Conservation (phyloP, 2,329 filamentous ascomycete genomes). For the Aspergillus alliaceus region DNA sequence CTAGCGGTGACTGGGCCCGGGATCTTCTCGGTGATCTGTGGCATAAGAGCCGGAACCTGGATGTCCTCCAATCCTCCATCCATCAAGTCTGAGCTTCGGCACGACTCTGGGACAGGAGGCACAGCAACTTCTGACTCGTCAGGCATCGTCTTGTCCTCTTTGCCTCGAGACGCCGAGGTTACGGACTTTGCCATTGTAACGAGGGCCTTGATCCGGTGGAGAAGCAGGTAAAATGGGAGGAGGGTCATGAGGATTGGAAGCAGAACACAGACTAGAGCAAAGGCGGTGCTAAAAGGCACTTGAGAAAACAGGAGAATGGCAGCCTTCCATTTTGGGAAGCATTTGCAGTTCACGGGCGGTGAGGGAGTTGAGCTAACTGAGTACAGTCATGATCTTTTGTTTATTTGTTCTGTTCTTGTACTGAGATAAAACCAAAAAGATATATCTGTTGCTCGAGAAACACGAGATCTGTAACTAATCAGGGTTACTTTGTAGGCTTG, state of each 20-base stretch:
- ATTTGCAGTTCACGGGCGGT: background rate
- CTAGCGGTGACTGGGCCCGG: background rate
- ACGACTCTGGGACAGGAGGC: background rate
- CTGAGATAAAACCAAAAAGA: background rate
- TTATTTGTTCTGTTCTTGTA: background rate
- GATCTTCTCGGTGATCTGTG: slow-evolving; percentile 3
- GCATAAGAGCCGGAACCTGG: slow-evolving; percentile 13
- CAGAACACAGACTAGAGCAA: background rate
- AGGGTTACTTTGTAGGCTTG: background rate
- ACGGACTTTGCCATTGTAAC: background rate
- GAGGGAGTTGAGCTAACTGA: background rate
- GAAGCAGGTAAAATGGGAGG: background rate
- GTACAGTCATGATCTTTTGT: background rate
- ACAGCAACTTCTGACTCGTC: background rate
- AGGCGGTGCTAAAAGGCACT: background rate
- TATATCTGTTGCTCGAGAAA: background rate
- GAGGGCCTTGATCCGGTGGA: background rate
- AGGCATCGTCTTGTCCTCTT: background rate
- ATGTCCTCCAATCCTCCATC: slow-evolving; percentile 21
- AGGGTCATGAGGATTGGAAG: slow-evolving; percentile 3
- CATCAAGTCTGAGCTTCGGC: slow-evolving; percentile 7
- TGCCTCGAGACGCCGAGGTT: background rate
- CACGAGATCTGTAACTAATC: too few relatives aligned
- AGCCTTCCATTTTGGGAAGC: slow-evolving; percentile 19
- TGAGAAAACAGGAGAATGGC: background rate